Evolutionary conservation across 805 yeast genomes (phyloP), one percentile per base, ranked within the genome.

Genomic region (Metschnikowia koreensis): DNA sequence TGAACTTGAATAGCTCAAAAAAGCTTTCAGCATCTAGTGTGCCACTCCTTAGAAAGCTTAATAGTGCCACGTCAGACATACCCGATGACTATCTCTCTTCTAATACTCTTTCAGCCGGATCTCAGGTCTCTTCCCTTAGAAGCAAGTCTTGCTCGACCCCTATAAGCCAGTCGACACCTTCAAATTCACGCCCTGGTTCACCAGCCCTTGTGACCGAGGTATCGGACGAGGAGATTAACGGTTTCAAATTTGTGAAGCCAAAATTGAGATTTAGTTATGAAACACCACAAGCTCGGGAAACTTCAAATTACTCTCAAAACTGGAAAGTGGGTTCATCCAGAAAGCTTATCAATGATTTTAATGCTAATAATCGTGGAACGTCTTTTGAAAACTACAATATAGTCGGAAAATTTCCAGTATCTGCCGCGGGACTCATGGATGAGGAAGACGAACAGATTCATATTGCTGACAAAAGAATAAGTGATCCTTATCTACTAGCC

Each of bases 231-330:
- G 51, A 59, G 3, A 66, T 71, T 13, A 67, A 74, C 46, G 82
- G 81, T 1, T 79, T 70, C 56, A 65, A 67, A 44, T 77, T 78
- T 60, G 68, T 79, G 5, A 67, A 73, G 37, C 68, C 71, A 1
- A 44, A 39, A 15, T 48, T 53, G 11, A 51, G 51, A 33, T 54
- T 59, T 43, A 46, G 57, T 10, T 49, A 63, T 48, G 58, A 55
- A 44, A 52, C 61, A 26, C 61, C 52, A 12, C 15, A 59, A 38
- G 50, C 54, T 44, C 40, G 54, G 26, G 41, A 58, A 38, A 50
- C 53, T 48, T 48, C 49, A 48, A 41, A 46, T 39, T 36, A 52
- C 8, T 49, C 61, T 15, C 22, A 43, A 9, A 26, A 16, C 28
- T 16, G 47, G 50, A 37, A 34, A 29, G 17, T 27, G 39, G 13